These are phyloP conservation scores for Xylaria sp. DNA, from an alignment of 2,329 filamentous ascomycete species.

Conservation along the genomic window DNA sequence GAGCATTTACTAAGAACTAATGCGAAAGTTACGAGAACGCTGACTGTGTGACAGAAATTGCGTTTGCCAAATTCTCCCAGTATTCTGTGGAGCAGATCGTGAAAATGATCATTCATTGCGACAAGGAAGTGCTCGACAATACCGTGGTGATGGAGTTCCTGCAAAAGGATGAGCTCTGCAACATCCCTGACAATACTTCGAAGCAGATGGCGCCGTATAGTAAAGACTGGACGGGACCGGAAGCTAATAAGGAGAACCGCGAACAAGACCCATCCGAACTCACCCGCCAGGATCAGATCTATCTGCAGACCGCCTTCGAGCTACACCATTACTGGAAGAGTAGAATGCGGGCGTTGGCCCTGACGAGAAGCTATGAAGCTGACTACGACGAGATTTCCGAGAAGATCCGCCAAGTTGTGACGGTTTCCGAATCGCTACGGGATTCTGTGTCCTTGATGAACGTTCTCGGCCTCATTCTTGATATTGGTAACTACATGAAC, in stretches of 20 bases:
- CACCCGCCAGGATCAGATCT: conserved; percentile 94
- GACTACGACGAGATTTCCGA: conserved; percentile 91
- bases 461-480: conserved; percentile 90
- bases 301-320: conserved; percentile 89
- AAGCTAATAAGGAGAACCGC: conserved; percentile 74
- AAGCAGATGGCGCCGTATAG: conserved; percentile 95
- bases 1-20: conserved; percentile 37
- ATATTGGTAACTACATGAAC: conserved; percentile 99
- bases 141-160: conserved; percentile 95
- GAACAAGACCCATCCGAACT: conserved; percentile 88
- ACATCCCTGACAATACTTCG: conserved; percentile 83
- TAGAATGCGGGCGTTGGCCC: conserved; percentile 84
- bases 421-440: conserved; percentile 83
- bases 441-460: conserved; percentile 95
- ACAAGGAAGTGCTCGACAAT: conserved; percentile 85
- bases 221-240: conserved; percentile 92
- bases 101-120: conserved; percentile 94
- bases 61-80: conserved; percentile 90
- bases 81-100: conserved; percentile 81
- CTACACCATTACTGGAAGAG: conserved; percentile 98
- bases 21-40: conserved; percentile 8
- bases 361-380: conserved; percentile 80
- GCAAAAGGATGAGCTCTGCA: conserved; percentile 89
- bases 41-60: conserved; percentile 66
- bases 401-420: conserved; percentile 84